These are phyloP conservation scores for Bipolaris zeicola DNA, from an alignment of 2,329 filamentous ascomycete genomes.

Conservation along the genomic window DNA sequence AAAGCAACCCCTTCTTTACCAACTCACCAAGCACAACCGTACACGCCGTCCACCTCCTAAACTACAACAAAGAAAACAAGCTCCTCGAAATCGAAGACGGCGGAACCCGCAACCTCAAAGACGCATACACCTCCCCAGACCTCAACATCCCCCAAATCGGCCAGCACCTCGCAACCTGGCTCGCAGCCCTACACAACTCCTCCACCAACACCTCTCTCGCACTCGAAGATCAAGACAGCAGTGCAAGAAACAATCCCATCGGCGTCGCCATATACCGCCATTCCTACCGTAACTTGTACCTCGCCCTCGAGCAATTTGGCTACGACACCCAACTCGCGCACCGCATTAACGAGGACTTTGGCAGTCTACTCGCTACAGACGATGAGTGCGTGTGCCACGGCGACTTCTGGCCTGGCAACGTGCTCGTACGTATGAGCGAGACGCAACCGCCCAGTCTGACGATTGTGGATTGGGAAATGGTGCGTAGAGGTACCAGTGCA, in stretches of 20 bases:
- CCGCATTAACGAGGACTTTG: slow-evolving; percentile 37
- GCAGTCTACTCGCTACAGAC: slow-evolving; percentile 32
- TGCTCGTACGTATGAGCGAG: slow-evolving; percentile 29
- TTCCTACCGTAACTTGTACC: slow-evolving; percentile 36
- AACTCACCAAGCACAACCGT: slow-evolving; percentile 9
- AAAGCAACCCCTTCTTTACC: background rate
- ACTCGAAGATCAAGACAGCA: background rate
- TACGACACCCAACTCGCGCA: slow-evolving; percentile 32
- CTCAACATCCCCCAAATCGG: slow-evolving; percentile 33
- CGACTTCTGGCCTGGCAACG: slow-evolving; percentile 50
- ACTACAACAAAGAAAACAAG: slow-evolving; percentile 34
- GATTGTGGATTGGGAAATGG: slow-evolving; percentile 48
- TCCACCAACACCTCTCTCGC: slow-evolving; percentile 17
- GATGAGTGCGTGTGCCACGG: slow-evolving; percentile 47
- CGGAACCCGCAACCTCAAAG: slow-evolving; percentile 39
- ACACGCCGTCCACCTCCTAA: slow-evolving; percentile 25
- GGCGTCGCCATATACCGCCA: slow-evolving; percentile 37
- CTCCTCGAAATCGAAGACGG: slow-evolving; percentile 42
- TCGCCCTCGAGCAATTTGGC: slow-evolving; percentile 28
- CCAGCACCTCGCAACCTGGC: slow-evolving; percentile 38
- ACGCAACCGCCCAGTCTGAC: slow-evolving; percentile 24
- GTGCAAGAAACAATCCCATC: slow-evolving; percentile 32
- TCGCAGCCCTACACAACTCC: slow-evolving; percentile 37
- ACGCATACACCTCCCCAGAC: slow-evolving; percentile 31
- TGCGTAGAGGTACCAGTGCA: slow-evolving; percentile 40